Evolutionary conservation across 805 yeast species (phyloP).

Genomic region (Cyberlindnera mycetangii): DNA sequence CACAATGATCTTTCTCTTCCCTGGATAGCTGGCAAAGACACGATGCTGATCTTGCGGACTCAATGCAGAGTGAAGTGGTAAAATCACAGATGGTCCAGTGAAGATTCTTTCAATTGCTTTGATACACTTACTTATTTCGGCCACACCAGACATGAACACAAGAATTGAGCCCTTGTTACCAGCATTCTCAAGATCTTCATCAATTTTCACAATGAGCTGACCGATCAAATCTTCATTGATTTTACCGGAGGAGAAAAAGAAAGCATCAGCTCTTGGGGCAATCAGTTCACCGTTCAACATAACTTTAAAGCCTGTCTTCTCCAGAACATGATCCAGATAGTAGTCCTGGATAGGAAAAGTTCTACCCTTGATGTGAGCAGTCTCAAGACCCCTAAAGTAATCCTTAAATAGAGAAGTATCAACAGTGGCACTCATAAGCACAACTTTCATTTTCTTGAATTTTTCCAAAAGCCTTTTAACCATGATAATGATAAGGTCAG

Average conservation of each 20-base stretch:
- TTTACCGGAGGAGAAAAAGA: constrained; percentile 60
- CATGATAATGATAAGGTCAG: constrained; percentile 79
- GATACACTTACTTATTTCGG: constrained; percentile 73
- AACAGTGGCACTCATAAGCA: constrained; percentile 94
- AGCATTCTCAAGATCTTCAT: constrained; percentile 42
- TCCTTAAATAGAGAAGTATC: constrained; percentile 62
- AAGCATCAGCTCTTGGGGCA: constrained; percentile 61
- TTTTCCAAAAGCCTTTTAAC: constrained; percentile 56
- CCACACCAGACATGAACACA: constrained; percentile 86
- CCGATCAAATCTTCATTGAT: constrained; percentile 74
- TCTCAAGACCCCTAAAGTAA: constrained; percentile 61
- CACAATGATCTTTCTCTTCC: constrained; percentile 75
- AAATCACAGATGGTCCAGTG: constrained; percentile 33
- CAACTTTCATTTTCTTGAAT: constrained; percentile 53
- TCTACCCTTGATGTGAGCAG: constrained; percentile 85
- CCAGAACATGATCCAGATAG: constrained; percentile 67
- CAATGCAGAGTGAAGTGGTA: constrained; percentile 89
- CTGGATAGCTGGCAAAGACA: constrained; percentile 60
- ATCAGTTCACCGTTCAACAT: constrained; percentile 39
- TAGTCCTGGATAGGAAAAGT: constrained; percentile 86
- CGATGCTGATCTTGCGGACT: constrained; percentile 77
- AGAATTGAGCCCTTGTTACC: constrained; percentile 68
- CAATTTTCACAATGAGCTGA: constrained; percentile 50
- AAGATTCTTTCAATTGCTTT: constrained; percentile 33
- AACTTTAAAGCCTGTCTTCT: constrained; percentile 54